Base-by-base conservation (phyloP, 2,329 filamentous ascomycete species). In the Basipetospora chlamydospora region DNA sequence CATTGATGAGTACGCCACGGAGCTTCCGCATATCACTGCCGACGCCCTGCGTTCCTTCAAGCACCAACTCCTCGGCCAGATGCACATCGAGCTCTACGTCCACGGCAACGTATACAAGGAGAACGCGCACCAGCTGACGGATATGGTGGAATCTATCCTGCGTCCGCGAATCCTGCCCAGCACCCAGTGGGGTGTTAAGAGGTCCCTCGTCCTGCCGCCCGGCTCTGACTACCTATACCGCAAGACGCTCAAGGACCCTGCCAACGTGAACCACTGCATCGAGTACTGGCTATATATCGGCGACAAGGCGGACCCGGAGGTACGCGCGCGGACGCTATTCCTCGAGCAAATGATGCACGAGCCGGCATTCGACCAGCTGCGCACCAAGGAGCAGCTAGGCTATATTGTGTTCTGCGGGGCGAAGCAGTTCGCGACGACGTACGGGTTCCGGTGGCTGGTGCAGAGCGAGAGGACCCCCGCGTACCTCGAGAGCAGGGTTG, bases 101-200 rank as follows among this genome's bases (percentile, higher is more conserved):
- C 87, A 95, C 48, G 90, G 90, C 36, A 98, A 98, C 55, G 55
- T 98, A 38, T 86, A 93, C 64, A 92, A 87, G 59, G 85, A 93
- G 53, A 90, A 98, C 51, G 86, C 85, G 0, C 64, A 95, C 38
- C 80, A 79, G 52, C 70, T 94, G 52, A 88, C 84, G 0, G 76
- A 90, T 44, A 70, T 93, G 48, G 70, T 95, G 18, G 83, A 92
- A 54, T 74, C 69, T 5, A 83, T 73, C 1, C 59, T 98, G 32
- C 79, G 80, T 53, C 79, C 87, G 10, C 73, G 79, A 21, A 58
- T 70, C 13, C 62, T 96, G 13, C 82, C 86, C 4, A 69, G 70
- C 29, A 71, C 76, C 17, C 85, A 96, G 53, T 88, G 85, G 77
- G 77, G 78, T 15, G 73, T 88, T 37, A 66, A 74, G 35, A 73